Percentiles rank a stretch among this genome's conserved stretches.
Conservation (phyloP, 805 yeast species). For the Candida takata region DNA sequence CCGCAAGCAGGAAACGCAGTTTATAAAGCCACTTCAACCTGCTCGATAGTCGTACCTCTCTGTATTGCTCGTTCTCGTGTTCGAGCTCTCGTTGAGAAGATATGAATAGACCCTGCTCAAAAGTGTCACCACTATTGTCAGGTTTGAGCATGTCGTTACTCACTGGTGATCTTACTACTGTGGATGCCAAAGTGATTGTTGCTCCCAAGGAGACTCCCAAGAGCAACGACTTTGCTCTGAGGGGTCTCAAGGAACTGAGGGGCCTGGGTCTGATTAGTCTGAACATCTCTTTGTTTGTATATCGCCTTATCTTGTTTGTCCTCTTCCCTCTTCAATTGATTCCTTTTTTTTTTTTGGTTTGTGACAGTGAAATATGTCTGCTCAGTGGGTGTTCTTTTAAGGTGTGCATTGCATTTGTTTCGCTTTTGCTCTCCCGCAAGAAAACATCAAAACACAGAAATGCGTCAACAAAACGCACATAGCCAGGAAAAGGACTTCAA, state of each 20-base stretch:
- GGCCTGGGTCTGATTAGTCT: not conserved
- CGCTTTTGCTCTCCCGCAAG: no score
- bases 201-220: not conserved
- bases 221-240: not conserved
- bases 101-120: slow-evolving; percentile 56
- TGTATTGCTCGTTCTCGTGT: slow-evolving; percentile 28
- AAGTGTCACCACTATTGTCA: slow-evolving; percentile 50
- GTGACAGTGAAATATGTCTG: not conserved
- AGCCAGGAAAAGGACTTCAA: no score
- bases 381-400: not conserved
- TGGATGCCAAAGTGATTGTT: not conserved
- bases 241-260: not conserved
- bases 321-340: no score
- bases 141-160: slow-evolving; percentile 24
- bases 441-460: no score
- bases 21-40: slow-evolving; percentile 28
- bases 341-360: no score
- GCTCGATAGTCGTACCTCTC: slow-evolving; percentile 23
- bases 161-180: not conserved
- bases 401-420: no score
- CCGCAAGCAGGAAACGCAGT: slow-evolving; percentile 39
- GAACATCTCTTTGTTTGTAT: not conserved
- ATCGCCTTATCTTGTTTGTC: no score
- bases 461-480: no score
- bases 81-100: slow-evolving; percentile 53